Base-by-base conservation (phyloP, 495 filamentous ascomycete genomes). In the Penicillium odoratum region DNA sequence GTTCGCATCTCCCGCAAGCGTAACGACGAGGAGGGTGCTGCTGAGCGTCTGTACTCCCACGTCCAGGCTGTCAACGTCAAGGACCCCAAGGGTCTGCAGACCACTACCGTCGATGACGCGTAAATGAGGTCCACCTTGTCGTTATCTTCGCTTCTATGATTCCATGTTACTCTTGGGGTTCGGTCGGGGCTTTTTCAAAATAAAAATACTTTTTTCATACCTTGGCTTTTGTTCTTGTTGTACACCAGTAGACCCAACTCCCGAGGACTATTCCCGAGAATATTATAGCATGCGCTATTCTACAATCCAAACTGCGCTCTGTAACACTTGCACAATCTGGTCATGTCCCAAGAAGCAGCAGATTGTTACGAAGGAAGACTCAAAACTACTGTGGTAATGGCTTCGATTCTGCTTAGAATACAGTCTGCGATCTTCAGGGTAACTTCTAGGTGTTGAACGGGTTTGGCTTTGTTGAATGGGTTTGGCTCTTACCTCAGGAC, bases 1-100 rank as follows among this genome's bases (percentile, higher is more conserved):
- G 84, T 99, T 69, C 91, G 95, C 81, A 96, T 99, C 82, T 96
- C 91, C 66, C 91, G 94, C 76, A 94, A 96, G 88, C 92, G 94
- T 85, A 99, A 99, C 84, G 94, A 99, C 76, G 94, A 99, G 84
- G 94, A 99, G 82, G 92, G 90, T 68, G 93, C 94, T 69, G 94
- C 94, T 85, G 88, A 98, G 85, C 93, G 90, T 83, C 86, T 98
- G 67, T 98, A 97, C 87, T 92, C 87, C 76, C 96, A 95, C 81
- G 95, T 98, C 71, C 92, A 98, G 86, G 94, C 93, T 60, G 94
- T 98, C 78, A 96, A 96, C 79, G 94, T 98, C 67, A 98, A 97
- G 91, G 88, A 93, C 81, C 85, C 92, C 73, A 97, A 96, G 91
- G 93, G 93, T 74, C 85, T 98, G 65, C 87, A 89, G 70, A 98